Conservation (phyloP, 2,329 filamentous ascomycete species). For the Scleromitrula shiraiana region DNA sequence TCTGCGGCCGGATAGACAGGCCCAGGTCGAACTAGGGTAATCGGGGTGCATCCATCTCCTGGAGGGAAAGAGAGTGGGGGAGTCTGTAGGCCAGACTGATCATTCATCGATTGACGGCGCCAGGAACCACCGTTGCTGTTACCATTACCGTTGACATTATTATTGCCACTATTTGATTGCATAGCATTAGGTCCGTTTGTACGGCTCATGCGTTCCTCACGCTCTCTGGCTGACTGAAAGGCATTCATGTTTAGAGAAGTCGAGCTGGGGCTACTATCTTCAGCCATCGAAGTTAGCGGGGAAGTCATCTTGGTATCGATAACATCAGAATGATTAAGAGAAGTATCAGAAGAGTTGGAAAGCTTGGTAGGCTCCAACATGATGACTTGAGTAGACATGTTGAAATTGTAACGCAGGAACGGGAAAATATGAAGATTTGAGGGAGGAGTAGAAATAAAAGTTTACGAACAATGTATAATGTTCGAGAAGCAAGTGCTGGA, state of each 20-base stretch:
- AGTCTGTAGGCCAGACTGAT: not conserved
- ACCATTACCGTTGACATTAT: not conserved
- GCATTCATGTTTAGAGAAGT: conserved; percentile 12
- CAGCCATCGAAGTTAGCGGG: conserved; percentile 17
- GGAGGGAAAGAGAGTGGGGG: conserved; percentile 11
- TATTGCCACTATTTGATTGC: not conserved
- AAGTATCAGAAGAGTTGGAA: conserved; percentile 3
- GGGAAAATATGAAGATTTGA: not conserved
- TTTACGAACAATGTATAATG: conserved; percentile 10
- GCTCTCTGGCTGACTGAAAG: conserved; percentile 10
- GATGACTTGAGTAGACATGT: conserved; percentile 2
- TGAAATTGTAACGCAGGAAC: not conserved
- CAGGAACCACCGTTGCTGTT: not conserved
- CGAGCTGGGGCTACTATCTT: conserved; percentile 8
- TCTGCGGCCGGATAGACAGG: conserved; percentile 13
- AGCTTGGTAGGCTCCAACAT: conserved; percentile 2
- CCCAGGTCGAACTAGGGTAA: conserved; percentile 21
- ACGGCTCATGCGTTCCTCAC: conserved; percentile 2
- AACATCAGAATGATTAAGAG: not conserved
- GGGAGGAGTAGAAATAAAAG: conserved; percentile 2
- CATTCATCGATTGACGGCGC: not conserved
- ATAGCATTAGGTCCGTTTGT: not conserved
- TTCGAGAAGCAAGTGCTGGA: not conserved
- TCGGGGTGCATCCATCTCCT: conserved; percentile 21
- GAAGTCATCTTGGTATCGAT: conserved; percentile 19